These are phyloP conservation scores for Trichoderma lentiforme DNA, from an alignment of 2,329 filamentous ascomycete genomes.

Conservation along the genomic window DNA sequence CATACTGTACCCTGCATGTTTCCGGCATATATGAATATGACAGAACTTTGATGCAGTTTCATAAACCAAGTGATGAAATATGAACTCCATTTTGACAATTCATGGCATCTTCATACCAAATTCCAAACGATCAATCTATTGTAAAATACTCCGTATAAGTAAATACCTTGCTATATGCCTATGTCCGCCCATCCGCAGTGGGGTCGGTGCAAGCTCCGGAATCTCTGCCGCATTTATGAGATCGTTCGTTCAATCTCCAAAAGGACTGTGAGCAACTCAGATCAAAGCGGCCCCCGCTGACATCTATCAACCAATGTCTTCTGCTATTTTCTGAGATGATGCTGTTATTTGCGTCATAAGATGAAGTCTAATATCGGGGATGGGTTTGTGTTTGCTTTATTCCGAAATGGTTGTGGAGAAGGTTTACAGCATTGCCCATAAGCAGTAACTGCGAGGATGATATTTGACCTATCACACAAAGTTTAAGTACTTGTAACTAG, in stretches of 20 bases:
- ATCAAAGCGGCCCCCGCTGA: not conserved
- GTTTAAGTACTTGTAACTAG: too few relatives aligned
- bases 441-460: not conserved
- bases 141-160: not conserved
- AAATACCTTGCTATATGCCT: not conserved
- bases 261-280: not conserved
- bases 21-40: not conserved
- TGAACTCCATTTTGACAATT: not conserved
- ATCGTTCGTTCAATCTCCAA: not conserved
- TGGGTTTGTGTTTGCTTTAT: not conserved
- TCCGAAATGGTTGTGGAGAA: not conserved
- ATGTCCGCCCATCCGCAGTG: not conserved
- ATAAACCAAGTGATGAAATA: not conserved
- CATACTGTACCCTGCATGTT: not conserved
- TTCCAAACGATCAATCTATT: not conserved
- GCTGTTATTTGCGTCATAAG: not conserved
- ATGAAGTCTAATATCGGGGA: not conserved
- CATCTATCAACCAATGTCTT: not conserved
- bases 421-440: not conserved
- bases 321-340: not conserved
- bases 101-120: not conserved
- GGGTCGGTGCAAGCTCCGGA: not conserved
- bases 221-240: not conserved
- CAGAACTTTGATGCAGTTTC: not conserved
- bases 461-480: not conserved